A percentile compares a stretch with the other conserved stretches of the same genome.
Evolutionary conservation across 495 filamentous ascomycete genomes (phyloP).

Genomic region (Rostrohypoxylon terebratum): DNA sequence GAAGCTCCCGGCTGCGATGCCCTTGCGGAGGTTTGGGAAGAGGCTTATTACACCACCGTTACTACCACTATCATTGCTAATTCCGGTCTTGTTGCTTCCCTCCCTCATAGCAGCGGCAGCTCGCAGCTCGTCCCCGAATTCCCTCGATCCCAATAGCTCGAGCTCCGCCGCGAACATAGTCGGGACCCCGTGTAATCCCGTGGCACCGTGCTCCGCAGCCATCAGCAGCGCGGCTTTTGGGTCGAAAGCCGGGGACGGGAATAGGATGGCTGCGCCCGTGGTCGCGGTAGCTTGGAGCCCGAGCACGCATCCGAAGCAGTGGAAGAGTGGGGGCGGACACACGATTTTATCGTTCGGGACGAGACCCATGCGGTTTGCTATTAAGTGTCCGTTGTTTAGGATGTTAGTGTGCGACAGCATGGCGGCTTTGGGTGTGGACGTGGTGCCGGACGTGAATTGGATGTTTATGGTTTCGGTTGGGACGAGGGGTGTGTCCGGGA

Average conservation of each 20-base stretch:
- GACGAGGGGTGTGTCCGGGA: slow-evolving; percentile 63
- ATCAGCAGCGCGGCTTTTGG: slow-evolving; percentile 75
- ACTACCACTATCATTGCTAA: slow-evolving; percentile 44
- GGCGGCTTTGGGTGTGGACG: slow-evolving; percentile 88
- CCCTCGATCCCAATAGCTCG: slow-evolving; percentile 70
- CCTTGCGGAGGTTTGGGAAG: slow-evolving; percentile 79
- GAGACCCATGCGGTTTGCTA: slow-evolving; percentile 85
- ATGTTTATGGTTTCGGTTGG: slow-evolving; percentile 88
- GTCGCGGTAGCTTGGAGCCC: slow-evolving; percentile 96
- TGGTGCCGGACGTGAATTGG: slow-evolving; percentile 97
- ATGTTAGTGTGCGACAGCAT: slow-evolving; percentile 87
- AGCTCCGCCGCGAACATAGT: slow-evolving; percentile 97
- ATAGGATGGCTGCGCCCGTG: slow-evolving; percentile 84
- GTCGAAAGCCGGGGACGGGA: slow-evolving; percentile 89
- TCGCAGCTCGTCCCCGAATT: slow-evolving; percentile 49
- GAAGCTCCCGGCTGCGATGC: slow-evolving; percentile 89
- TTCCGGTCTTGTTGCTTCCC: too few relatives aligned
- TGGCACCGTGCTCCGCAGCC: slow-evolving; percentile 80
- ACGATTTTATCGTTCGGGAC: slow-evolving; percentile 78
- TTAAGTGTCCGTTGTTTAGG: slow-evolving; percentile 87
- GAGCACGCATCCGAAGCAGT: slow-evolving; percentile 91
- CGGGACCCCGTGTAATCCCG: slow-evolving; percentile 91
- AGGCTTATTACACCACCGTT: not conserved
- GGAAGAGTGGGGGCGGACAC: slow-evolving; percentile 89
- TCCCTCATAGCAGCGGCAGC: slow-evolving; percentile 60